Base-by-base conservation (phyloP, 2,329 filamentous ascomycete species). In the Pseudocercospora macadamiae region DNA sequence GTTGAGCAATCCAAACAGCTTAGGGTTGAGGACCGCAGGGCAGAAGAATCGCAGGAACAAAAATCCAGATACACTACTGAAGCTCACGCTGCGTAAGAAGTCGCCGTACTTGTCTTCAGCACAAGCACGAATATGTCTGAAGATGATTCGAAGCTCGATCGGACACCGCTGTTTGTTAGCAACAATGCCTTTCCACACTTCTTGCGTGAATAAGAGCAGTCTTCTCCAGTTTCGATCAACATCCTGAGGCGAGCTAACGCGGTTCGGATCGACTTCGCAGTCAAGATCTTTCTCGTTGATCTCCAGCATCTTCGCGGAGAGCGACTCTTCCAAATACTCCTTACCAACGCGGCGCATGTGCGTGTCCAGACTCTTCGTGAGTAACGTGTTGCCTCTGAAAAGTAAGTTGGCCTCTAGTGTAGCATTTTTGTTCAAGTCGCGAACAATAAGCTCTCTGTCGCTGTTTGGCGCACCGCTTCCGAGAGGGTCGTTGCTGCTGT, bases 311-410 rank as follows among this genome's bases (percentile, higher is more conserved):
- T 93, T 95, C 52, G 92, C 88, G n/a, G 86, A 86, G 36, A 99
- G 81, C 0, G 91, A 89, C 51, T 96, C 90, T 66, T 96, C 90
- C 1, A 99, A 78, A 68, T 96, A 99, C 66, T 97, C 93, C 66
- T 92, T 93, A 39, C 95, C 95, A 0, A 97, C 80, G 8, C 95
- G 86, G 58, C 92, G 90, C 95, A 99, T 97, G 73, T 99, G 93
- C 59, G 91, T 89, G 73, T 99, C 95, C 44, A 99, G 82, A 1
- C 93, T 89, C 73, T 97, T 96, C 0, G 95, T 99, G 25, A 97
- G 82, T 8, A 99, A 79, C 0, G 95, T 96, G 70, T 99, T 99
- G 61, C 95, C 95, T 30, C 95, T 86, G 76, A 99, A 99, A 3
- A 99, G 84, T 1, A 99, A 81, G 67, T 97, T 99, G 4, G 93